Base-by-base conservation (phyloP, 1,284 basidiomycete species). In the Ustilago nuda region DNA sequence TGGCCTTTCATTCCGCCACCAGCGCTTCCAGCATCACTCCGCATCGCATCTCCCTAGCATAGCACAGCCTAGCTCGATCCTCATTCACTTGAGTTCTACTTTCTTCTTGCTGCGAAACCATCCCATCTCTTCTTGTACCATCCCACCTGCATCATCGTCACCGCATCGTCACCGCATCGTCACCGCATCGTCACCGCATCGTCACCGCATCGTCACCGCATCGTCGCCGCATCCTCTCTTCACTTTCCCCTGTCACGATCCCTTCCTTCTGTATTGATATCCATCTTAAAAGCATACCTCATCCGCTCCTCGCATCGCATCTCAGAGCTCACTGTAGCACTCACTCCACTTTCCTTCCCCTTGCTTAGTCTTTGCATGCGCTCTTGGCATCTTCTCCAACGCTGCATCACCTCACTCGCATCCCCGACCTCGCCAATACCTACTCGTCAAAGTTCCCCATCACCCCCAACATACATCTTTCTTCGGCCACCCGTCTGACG, bases 241-340 rank as follows among this genome's bases (percentile, higher is more conserved):
- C 27, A 27, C 12, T 15, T 30, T 7, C 56, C 30, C 9, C 11
- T 27, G 7, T 11, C 43, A 17, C n/a, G 43, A 51, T 43, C 19
- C 41, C 43, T 32, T 41, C 35, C 27, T 19, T 19, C 9, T 27
- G 36, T 36, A 15, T 55, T 37, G 52, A 33, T 62, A 30, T 56
- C 53, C 53, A 51, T 33, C 35, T 56, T 13, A 36, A 65, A 58
- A 58, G 62, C 62, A 57, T 54, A 58, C 11, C 45, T 57, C 51
- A 46, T 19, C 39, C 33, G 61, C 68, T 60, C 61, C 41, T 45
- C 17, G 58, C 69, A 57, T 36, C 39, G 62, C 68, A 65, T 61
- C 54, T 27, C 30, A 23, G 17, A 48, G 19, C 52, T 15, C 45
- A 50, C 41, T 30, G 39, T 51, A 19, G 37, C 61, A 17, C 32